Conservation (phyloP, 2,329 filamentous ascomycete species). For the Ascomycota sp. region DNA sequence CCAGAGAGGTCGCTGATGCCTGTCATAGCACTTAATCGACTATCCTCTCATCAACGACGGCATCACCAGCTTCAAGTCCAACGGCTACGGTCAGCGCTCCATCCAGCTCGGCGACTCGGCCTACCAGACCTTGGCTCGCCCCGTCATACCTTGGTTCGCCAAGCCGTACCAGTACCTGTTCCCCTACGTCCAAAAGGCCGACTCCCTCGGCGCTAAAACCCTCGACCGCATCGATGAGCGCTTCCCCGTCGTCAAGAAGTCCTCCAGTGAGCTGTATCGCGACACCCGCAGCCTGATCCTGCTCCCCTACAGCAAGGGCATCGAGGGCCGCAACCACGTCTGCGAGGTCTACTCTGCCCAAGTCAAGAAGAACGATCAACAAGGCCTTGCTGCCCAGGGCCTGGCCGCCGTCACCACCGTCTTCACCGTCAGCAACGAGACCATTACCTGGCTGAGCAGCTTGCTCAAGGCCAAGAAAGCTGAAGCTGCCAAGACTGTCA, state of each 20-base stretch:
- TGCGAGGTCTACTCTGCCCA: constrained; percentile 34
- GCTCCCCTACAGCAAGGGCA: constrained; percentile 40
- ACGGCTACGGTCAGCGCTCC: constrained; percentile 68
- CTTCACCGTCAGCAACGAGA: constrained; percentile 45
- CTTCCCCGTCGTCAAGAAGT: constrained; percentile 57
- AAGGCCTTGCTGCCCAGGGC: constrained; percentile 43
- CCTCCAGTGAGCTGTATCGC: constrained; percentile 47
- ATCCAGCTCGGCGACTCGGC: constrained; percentile 54
- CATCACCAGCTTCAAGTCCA: constrained; percentile 58
- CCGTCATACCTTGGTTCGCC: constrained; percentile 48
- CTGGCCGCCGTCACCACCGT: constrained; percentile 51
- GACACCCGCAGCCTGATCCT: constrained; percentile 41
- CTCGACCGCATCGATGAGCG: constrained; percentile 47
- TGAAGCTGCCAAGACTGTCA: constrained; percentile 31
- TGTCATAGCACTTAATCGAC: constrained; percentile 52
- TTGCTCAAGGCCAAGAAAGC: constrained; percentile 42
- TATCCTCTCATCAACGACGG: constrained; percentile 71
- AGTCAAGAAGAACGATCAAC: constrained; percentile 41
- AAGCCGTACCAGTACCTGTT: constrained; percentile 66
- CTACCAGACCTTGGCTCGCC: constrained; percentile 58
- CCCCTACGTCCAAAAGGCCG: constrained; percentile 69
- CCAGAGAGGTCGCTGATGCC: background rate
- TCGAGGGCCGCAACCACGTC: constrained; percentile 42
- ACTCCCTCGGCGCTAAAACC: constrained; percentile 54
- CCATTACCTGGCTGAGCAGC: constrained; percentile 37